Base-by-base conservation (phyloP, 2,329 filamentous ascomycete genomes). In the Aquanectria penicillioides region DNA sequence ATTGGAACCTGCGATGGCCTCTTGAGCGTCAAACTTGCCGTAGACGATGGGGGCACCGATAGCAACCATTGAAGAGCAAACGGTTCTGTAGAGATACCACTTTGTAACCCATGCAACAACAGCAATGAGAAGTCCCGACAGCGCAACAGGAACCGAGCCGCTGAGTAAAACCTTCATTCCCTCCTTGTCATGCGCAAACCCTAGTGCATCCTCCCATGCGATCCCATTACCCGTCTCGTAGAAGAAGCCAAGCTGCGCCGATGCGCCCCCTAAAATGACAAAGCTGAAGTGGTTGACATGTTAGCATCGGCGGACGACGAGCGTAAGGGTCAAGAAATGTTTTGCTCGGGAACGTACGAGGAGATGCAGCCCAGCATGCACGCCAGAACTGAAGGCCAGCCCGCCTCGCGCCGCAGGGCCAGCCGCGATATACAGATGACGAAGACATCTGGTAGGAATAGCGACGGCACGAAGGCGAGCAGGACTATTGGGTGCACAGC, bases 191-290 rank as follows among this genome's bases (percentile, higher is more conserved):
- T 64, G 56, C 23, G 73, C 70, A 33, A 74, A 73, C 12, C 65
- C 54, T 20, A 62, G 47, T 1, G 69, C 73, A 47, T 75, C 73
- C 1, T 62, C 59, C 73, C 73, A 75, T 26, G 73, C 67, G 8
- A 74, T 55, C 41, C 74, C 71, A 25, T 72, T 72, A 12, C 72
- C 72, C 0, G 73, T 73, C 15, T 70, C 59, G 53, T 66, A 71
- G 46, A 64, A 74, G 65, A 75, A 75, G 26, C 73, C 71, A 13
- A 73, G 50, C 22, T 74, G 71, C 4, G 72, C 73, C 2, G 73
- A 64, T 34, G 73, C 73, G 8, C 70, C 73, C 36, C 63, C 67
- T 5, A 72, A 46, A 2, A 71, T 67, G 12, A 74, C 53, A 44
- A 71, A 37, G 44, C 72, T 74, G 36, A 15, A 13, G 12, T 12